Percentiles rank a stretch among this genome's conserved stretches.
phyloP scores from a whole-genome alignment of 2,329 filamentous ascomycete species.

The Ascochyta lentis region DNA sequence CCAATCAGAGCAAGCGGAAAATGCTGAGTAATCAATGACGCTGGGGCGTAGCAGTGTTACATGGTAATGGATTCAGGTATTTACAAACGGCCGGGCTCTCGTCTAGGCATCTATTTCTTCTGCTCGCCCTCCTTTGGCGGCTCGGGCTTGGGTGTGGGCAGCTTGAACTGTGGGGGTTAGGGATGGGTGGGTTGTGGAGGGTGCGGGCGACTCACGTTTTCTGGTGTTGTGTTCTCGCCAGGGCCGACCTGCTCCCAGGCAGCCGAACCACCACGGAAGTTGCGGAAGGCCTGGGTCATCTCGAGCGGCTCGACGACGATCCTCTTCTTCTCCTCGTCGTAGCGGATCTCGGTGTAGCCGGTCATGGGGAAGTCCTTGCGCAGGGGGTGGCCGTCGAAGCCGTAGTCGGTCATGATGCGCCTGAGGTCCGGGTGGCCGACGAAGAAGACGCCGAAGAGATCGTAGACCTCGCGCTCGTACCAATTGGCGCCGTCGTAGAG shows the following conservation, averaged over 20 bases:
- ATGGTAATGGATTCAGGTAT: conserved; percentile 43
- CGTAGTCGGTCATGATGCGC: conserved; percentile 99
- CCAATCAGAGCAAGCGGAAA: not conserved
- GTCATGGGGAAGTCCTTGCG: conserved; percentile 98
- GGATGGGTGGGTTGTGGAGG: not conserved
- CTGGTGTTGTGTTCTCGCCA: conserved; percentile 80
- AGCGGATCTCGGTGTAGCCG: conserved; percentile 96
- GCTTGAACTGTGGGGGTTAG: conserved; percentile 71
- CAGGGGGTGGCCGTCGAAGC: conserved; percentile 96
- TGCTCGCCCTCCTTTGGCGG: conserved; percentile 81
- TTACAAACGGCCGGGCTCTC: conserved; percentile 37
- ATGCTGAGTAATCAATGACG: conserved; percentile 4
- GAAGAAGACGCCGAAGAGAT: conserved; percentile 98
- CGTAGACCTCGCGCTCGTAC: conserved; percentile 98
- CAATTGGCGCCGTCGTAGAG: conserved; percentile 97
- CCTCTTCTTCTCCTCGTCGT: conserved; percentile 99
- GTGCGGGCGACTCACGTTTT: conserved; percentile 59
- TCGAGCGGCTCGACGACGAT: conserved; percentile 98
- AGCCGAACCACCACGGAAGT: conserved; percentile 84
- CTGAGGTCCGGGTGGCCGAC: conserved; percentile 91
- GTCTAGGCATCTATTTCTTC: conserved; percentile 74
- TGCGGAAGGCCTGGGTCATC: conserved; percentile 96
- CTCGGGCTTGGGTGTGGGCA: conserved; percentile 95
- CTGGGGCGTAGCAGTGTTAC: conserved; percentile 13
- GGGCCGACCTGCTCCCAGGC: conserved; percentile 72